phyloP scores from a whole-genome alignment of 768 basidiomycete species.

The Boletales sp. region DNA sequence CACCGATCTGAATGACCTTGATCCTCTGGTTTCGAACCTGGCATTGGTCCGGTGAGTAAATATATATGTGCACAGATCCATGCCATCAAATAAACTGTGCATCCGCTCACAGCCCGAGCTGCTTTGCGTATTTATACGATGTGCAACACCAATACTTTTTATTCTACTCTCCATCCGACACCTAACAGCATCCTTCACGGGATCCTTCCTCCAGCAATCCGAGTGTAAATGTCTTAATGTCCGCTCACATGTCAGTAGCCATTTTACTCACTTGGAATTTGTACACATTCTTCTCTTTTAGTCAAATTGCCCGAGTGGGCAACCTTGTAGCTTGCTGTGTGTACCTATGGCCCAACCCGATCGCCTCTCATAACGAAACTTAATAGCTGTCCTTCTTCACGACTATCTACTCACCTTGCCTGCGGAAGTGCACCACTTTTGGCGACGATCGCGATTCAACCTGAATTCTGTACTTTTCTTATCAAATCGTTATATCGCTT shows the following conservation, averaged over 20 bases:
- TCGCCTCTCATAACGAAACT: neutral
- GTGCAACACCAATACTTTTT: neutral
- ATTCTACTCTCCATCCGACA: neutral
- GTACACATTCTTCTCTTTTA: neutral
- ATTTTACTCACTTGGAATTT: too few species aligned
- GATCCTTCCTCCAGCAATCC: neutral
- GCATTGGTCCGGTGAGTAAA: too few species aligned
- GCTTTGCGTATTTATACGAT: neutral
- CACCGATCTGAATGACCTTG: too few species aligned
- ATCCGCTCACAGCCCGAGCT: neutral
- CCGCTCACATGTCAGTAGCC: slow-evolving; percentile 1
- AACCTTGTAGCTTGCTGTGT: slow-evolving; percentile 5
- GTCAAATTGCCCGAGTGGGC: neutral
- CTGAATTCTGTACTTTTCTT: slow-evolving; percentile 39
- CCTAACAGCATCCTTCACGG: neutral
- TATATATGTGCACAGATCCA: neutral
- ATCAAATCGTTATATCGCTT: slow-evolving; percentile 39
- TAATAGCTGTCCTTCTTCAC: slow-evolving; percentile 34
- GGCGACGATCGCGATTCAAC: slow-evolving; percentile 32
- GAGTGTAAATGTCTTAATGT: slow-evolving; percentile 2
- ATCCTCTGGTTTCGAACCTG: too few species aligned
- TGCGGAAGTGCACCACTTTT: slow-evolving; percentile 42
- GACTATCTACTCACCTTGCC: slow-evolving; percentile 46
- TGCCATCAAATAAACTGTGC: neutral
- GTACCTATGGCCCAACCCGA: neutral